These are phyloP conservation scores for Sophora flavescens DNA, from an alignment of 306 rosid genomes.

Conservation along the genomic window DNA sequence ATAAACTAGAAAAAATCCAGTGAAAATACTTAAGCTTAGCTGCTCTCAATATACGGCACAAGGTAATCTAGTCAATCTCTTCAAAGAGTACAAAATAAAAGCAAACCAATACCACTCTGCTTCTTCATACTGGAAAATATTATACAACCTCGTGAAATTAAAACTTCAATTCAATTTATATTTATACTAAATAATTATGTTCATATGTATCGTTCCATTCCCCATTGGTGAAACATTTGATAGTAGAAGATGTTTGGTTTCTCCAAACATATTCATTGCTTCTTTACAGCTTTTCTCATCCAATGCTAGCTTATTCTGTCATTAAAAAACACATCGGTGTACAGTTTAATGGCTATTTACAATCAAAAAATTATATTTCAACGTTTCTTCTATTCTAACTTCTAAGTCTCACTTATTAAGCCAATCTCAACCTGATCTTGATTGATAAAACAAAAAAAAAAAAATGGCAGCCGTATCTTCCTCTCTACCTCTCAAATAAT, in stretches of 20 bases:
- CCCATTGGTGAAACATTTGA: conserved; percentile 71
- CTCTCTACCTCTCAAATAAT: neutral
- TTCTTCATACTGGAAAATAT: conserved; percentile 76
- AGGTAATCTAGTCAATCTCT: conserved; percentile 68
- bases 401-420: conserved; percentile 5
- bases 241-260: conserved; percentile 65
- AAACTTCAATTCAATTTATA: conserved; percentile 5
- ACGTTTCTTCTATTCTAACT: conserved; percentile 25
- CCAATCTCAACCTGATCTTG: conserved; percentile 6
- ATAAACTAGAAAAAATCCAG: conserved; percentile 25
- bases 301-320: conserved; percentile 71
- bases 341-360: conserved; percentile 22
- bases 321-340: conserved; percentile 9
- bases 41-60: conserved; percentile 84
- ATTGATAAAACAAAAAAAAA: no score
- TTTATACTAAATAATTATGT: neutral
- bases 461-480: conserved; percentile 9
- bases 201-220: conserved; percentile 65
- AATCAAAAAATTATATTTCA: conserved; percentile 3
- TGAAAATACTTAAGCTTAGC: conserved; percentile 79
- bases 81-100: conserved; percentile 75
- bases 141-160: conserved; percentile 36
- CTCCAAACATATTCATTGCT: conserved; percentile 70
- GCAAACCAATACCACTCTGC: conserved; percentile 87
- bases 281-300: conserved; percentile 57